Evolutionary conservation across 75 land plant genomes (phyloP).

Genomic region (Pinus tabuliformis): DNA sequence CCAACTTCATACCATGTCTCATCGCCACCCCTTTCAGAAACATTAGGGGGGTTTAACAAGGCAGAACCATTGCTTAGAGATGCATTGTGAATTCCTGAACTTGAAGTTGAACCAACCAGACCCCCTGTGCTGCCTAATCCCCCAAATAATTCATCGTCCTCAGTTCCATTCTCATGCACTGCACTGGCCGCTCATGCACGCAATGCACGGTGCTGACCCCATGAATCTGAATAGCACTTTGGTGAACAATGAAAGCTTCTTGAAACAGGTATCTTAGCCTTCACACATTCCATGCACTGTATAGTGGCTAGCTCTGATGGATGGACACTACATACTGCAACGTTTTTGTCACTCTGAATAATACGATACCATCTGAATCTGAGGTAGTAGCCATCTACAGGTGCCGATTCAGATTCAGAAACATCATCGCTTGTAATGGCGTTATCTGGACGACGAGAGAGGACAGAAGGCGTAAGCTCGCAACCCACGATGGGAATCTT

Average conservation of each 20-base stretch:
- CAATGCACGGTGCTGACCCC: conserved; percentile 95
- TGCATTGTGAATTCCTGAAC: too few species aligned
- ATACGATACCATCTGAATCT: conserved; percentile 50
- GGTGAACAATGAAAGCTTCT: conserved; percentile 94
- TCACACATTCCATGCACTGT: conserved; percentile 89
- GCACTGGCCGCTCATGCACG: too few species aligned
- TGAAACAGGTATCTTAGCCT: conserved; percentile 81
- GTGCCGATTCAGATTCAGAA: too few species aligned
- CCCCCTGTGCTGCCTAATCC: too few species aligned
- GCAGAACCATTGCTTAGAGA: conserved; percentile 65
- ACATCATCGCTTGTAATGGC: too few species aligned
- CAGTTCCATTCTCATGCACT: conserved; percentile 40
- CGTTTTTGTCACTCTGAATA: conserved; percentile 78
- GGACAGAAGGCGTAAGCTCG: too few species aligned
- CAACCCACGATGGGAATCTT: too few species aligned
- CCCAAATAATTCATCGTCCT: too few species aligned
- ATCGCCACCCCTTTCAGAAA: not conserved
- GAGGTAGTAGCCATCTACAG: too few species aligned
- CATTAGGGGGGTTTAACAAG: conserved; percentile 48
- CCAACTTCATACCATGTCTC: too few species aligned
- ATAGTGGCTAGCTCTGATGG: conserved; percentile 90
- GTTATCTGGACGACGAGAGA: too few species aligned
- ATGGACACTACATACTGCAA: conserved; percentile 91
- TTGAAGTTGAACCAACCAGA: too few species aligned
- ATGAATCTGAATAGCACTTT: conserved; percentile 90